Evolutionary conservation across 106 monocot genomes (phyloP).

Genomic region (Hemerocallis citrina): DNA sequence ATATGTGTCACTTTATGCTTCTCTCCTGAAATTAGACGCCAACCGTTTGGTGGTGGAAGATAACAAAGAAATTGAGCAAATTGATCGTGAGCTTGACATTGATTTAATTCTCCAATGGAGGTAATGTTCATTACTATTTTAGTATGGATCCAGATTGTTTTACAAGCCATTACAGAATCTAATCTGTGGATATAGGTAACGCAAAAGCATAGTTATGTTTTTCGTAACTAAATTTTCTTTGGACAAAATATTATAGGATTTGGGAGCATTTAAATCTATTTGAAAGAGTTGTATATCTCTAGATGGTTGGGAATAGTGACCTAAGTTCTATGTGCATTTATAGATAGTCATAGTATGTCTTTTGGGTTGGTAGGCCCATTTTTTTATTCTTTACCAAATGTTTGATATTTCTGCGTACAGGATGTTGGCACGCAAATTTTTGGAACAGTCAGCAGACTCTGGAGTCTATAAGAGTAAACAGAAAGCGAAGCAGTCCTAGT

Average conservation of each 20-base stretch:
- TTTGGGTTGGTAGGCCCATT: neutral
- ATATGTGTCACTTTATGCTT: constrained; percentile 93
- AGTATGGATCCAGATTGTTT: neutral
- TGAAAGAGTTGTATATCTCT: neutral
- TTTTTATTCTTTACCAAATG: neutral
- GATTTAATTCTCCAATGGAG: constrained; percentile 98
- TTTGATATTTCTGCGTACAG: constrained; percentile 30
- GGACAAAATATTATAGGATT: neutral
- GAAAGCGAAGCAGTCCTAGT: constrained; percentile 63
- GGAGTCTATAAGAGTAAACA: constrained; percentile 43
- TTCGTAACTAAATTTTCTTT: neutral
- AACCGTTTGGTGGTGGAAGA: constrained; percentile 50
- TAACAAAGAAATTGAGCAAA: constrained; percentile 68
- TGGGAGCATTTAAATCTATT: neutral
- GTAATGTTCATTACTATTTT: constrained; percentile 19
- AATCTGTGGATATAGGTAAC: neutral
- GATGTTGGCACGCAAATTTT: constrained; percentile 95
- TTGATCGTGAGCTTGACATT: constrained; percentile 91
- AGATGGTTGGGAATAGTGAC: neutral
- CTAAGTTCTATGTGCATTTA: neutral
- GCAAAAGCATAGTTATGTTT: neutral
- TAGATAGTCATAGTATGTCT: neutral
- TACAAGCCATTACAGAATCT: neutral
- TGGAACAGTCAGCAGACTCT: constrained; percentile 57
- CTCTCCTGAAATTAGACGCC: constrained; percentile 66